Conservation (phyloP, 352 stramenopile genomes). For the Phytophthora europaea region DNA sequence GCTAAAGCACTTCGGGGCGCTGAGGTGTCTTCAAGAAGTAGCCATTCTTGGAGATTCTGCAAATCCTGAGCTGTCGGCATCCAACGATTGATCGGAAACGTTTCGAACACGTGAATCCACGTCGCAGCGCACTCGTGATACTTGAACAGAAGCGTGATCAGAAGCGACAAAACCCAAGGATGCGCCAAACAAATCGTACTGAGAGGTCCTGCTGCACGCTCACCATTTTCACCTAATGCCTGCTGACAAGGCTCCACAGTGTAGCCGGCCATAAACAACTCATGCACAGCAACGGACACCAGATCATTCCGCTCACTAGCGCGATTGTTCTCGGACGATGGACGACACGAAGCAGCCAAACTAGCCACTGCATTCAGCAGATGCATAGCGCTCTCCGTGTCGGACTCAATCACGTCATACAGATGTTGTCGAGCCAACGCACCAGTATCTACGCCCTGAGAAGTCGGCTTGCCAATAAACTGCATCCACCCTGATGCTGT, state of each 20-base stretch:
- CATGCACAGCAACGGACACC: slow-evolving; percentile 67
- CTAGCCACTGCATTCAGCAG: slow-evolving; percentile 79
- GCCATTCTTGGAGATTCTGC: slow-evolving; percentile 80
- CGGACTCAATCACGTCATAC: slow-evolving; percentile 66
- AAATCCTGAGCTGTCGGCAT: slow-evolving; percentile 72
- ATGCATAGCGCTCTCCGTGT: slow-evolving; percentile 75
- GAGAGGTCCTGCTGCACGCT: slow-evolving; percentile 60
- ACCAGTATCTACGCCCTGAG: slow-evolving; percentile 33
- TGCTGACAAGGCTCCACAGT: slow-evolving; percentile 58
- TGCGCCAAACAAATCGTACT: slow-evolving; percentile 74
- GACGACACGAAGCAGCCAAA: slow-evolving; percentile 49
- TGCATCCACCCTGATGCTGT: slow-evolving; percentile 65
- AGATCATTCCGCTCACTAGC: slow-evolving; percentile 50
- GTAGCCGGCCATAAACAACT: slow-evolving; percentile 73
- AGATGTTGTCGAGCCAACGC: slow-evolving; percentile 57
- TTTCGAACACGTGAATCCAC: slow-evolving; percentile 88
- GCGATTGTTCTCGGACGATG: neutral
- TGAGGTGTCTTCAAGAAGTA: slow-evolving; percentile 78
- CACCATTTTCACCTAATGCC: slow-evolving; percentile 57
- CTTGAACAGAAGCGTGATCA: slow-evolving; percentile 75
- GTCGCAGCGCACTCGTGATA: slow-evolving; percentile 85
- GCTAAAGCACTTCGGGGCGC: slow-evolving; percentile 70
- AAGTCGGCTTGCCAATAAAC: slow-evolving; percentile 66
- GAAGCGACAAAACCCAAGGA: slow-evolving; percentile 67
- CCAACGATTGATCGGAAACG: slow-evolving; percentile 89